Conservation (phyloP, 306 rosid genomes). For the Cercis canadensis region DNA sequence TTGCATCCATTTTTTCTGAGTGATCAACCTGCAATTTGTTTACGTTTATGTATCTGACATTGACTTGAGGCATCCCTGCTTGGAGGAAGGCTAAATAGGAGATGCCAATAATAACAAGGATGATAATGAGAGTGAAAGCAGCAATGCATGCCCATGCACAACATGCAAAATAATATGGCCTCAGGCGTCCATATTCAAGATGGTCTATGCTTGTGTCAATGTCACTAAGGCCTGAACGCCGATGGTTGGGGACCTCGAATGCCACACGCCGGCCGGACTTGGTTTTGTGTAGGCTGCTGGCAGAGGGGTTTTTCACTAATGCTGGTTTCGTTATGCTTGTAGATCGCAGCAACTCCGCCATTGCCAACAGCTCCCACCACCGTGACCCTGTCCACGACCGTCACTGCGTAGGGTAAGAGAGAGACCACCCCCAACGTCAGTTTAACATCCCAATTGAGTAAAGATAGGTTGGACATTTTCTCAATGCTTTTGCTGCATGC, state of each 20-base stretch:
- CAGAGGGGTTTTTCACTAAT: too few species aligned
- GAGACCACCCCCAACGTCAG: too few species aligned
- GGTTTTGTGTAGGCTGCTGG: too few species aligned
- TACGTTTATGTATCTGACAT: conserved; percentile 34
- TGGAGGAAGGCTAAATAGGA: conserved; percentile 47
- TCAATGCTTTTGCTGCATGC: too few species aligned
- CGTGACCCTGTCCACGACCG: too few species aligned
- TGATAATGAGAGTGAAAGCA: conserved; percentile 25
- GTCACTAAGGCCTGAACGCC: not conserved
- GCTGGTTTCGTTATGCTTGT: too few species aligned
- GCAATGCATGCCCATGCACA: conserved; percentile 50
- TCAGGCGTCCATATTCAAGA: conserved; percentile 21
- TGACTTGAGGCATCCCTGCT: conserved; percentile 47
- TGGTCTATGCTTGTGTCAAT: not conserved
- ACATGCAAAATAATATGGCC: conserved; percentile 33
- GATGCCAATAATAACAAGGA: conserved; percentile 39
- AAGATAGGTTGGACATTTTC: too few species aligned
- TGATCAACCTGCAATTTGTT: conserved; percentile 34
- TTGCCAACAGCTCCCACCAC: conserved; percentile 26
- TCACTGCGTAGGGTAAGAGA: not conserved
- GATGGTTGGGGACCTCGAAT: conserved; percentile 24
- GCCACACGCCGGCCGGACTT: conserved; percentile 28
- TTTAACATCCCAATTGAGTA: not conserved
- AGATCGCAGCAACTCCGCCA: conserved; percentile 25
- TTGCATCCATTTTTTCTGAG: conserved; percentile 12